Conservation (phyloP, 2,329 filamentous ascomycete species). For the Purpureocillium lavendulum region DNA sequence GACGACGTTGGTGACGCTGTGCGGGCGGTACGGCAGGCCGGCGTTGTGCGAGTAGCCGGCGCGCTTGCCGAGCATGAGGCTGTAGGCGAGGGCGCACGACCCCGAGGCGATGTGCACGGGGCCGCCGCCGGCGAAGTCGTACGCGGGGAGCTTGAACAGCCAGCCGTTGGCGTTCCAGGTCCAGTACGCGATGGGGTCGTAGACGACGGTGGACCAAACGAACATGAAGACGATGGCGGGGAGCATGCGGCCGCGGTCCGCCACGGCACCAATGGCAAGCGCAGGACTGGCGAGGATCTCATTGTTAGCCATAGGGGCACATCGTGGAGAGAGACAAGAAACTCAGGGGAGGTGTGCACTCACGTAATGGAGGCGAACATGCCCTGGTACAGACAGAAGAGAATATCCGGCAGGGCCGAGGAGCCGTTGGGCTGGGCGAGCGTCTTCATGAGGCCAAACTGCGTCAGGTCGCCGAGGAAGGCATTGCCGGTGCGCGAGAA, state of each 20-base stretch:
- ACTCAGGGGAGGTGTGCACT: constrained; percentile 24
- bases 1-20: constrained; percentile 67
- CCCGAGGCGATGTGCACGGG: constrained; percentile 70
- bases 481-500: constrained; percentile 73
- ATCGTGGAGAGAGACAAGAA: neutral
- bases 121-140: constrained; percentile 69
- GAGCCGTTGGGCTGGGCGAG: constrained; percentile 69
- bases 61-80: constrained; percentile 64
- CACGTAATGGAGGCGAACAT: constrained; percentile 88
- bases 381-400: constrained; percentile 81
- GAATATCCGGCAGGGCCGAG: constrained; percentile 64
- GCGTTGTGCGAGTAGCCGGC: constrained; percentile 52
- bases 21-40: constrained; percentile 58
- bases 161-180: constrained; percentile 70
- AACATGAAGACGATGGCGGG: constrained; percentile 60
- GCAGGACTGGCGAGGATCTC: no score
- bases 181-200: constrained; percentile 68
- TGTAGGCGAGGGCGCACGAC: constrained; percentile 64
- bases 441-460: constrained; percentile 75
- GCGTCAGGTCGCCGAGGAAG: constrained; percentile 71
- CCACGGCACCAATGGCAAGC: constrained; percentile 51
- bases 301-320: no score
- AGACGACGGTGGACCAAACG: constrained; percentile 63
- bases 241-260: constrained; percentile 53
- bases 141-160: constrained; percentile 58